phyloP scores from a whole-genome alignment of 2,329 filamentous ascomycete species.

The Amylocarpus encephaloides region DNA sequence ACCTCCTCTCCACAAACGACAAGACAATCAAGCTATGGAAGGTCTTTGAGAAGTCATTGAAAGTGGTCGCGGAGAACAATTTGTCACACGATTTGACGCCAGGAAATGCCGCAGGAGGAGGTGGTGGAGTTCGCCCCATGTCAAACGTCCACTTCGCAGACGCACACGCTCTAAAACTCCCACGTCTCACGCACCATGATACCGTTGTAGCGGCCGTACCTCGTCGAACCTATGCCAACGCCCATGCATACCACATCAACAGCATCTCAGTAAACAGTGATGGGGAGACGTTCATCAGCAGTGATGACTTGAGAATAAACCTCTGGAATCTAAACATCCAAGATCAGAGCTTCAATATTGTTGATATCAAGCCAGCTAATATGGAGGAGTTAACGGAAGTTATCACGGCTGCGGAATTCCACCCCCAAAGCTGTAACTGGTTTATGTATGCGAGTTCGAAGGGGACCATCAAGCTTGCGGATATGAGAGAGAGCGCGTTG shows the following conservation, averaged over 20 bases:
- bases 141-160: constrained; percentile 71
- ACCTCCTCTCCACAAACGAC: constrained; percentile 96
- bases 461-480: constrained; percentile 95
- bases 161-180: constrained; percentile 80
- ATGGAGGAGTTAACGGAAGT: constrained; percentile 99
- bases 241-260: constrained; percentile 99
- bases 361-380: constrained; percentile 98
- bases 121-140: constrained; percentile 67
- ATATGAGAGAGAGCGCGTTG: constrained; percentile 94
- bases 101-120: constrained; percentile 60
- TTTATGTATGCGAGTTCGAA: constrained; percentile 99
- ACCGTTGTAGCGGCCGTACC: constrained; percentile 96
- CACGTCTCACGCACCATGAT: constrained; percentile 94
- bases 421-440: constrained; percentile 96
- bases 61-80: constrained; percentile 98
- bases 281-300: constrained; percentile 98
- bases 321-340: constrained; percentile 99
- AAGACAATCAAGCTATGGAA: constrained; percentile 99
- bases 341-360: constrained; percentile 99
- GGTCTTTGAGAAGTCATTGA: constrained; percentile 98
- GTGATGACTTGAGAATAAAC: constrained; percentile 95
- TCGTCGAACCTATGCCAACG: constrained; percentile 93
- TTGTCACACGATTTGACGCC: constrained; percentile 91
- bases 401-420: constrained; percentile 96
- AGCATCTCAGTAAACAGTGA: constrained; percentile 99